Evolutionary conservation across 352 stramenopile species (phyloP).

Genomic region (Phytophthora sp.): DNA sequence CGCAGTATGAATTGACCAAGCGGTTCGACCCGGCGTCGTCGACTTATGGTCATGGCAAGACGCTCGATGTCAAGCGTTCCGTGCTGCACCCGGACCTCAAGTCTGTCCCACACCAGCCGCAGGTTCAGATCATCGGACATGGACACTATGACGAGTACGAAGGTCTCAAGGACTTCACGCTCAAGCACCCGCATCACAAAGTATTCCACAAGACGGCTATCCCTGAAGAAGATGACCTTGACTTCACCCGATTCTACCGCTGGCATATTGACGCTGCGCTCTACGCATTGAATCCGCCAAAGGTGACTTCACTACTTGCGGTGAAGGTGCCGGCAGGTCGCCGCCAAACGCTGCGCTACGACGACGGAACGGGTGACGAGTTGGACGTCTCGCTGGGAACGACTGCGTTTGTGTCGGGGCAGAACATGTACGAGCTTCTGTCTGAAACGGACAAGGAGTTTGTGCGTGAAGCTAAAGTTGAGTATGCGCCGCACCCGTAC

Average conservation of each 20-base stretch:
- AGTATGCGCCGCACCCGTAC: conserved; percentile 40
- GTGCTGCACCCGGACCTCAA: conserved; percentile 38
- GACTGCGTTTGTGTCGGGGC: conserved; percentile 36
- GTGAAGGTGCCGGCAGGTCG: conserved; percentile 30
- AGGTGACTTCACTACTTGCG: conserved; percentile 31
- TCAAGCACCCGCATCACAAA: conserved; percentile 40
- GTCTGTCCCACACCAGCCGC: conserved; percentile 36
- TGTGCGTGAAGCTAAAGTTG: conserved; percentile 27
- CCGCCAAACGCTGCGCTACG: conserved; percentile 35
- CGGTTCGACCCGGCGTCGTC: conserved; percentile 33
- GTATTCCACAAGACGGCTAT: conserved; percentile 36
- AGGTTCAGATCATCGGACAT: conserved; percentile 40
- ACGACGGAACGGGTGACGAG: conserved; percentile 34
- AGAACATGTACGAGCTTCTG: conserved; percentile 37
- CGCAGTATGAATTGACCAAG: conserved; percentile 35
- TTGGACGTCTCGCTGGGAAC: conserved; percentile 30
- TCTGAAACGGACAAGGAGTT: conserved; percentile 38
- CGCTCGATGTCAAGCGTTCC: conserved; percentile 32
- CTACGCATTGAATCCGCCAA: conserved; percentile 32
- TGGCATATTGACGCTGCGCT: conserved; percentile 41
- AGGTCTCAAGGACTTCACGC: conserved; percentile 36
- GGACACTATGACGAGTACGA: conserved; percentile 42
- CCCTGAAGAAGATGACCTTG: conserved; percentile 29
- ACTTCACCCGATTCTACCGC: conserved; percentile 41
- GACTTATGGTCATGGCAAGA: conserved; percentile 38